Percentiles rank a stretch among this genome's conserved stretches.
Conservation (phyloP, 2,329 filamentous ascomycete genomes). For the Ceratocystis destructans region DNA sequence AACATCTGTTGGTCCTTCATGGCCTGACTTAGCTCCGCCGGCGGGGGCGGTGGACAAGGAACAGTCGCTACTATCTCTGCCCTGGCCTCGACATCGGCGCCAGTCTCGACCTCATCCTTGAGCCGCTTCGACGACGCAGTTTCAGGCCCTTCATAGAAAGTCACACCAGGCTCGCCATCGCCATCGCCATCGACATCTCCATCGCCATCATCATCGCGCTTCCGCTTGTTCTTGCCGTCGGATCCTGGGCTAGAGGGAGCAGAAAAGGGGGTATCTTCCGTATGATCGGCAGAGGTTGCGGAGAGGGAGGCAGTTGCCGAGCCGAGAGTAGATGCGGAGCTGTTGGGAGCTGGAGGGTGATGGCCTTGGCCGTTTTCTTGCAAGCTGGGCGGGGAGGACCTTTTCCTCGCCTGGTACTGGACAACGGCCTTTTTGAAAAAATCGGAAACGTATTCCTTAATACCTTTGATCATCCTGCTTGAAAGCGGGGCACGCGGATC, state of each 20-base stretch:
- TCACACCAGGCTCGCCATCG: constrained; percentile 23
- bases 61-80: constrained; percentile 25
- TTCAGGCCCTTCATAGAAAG: constrained; percentile 8
- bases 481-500: constrained; percentile 59
- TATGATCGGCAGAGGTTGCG: constrained; percentile 20
- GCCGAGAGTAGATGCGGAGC: constrained; percentile 4
- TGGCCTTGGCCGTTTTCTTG: constrained; percentile 21
- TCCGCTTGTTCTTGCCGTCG: constrained; percentile 48
- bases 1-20: constrained; percentile 32
- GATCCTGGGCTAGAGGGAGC: constrained; percentile 27
- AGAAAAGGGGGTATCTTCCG: constrained; percentile 23
- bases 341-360: constrained; percentile 12
- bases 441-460: constrained; percentile 71
- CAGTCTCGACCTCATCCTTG: constrained; percentile 30
- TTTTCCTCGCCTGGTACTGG: constrained; percentile 57
- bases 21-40: constrained; percentile 28
- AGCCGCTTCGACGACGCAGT: constrained; percentile 32
- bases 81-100: too few species aligned
- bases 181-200: too few species aligned
- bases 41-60: constrained; percentile 38
- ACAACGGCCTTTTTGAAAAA: constrained; percentile 76
- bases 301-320: constrained; percentile 22
- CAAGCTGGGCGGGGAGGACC: constrained; percentile 32
- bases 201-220: constrained; percentile 38
- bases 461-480: constrained; percentile 64